phyloP scores from a whole-genome alignment of 2,329 filamentous ascomycete species.

The Chrysoporthe deuterocubensis region DNA sequence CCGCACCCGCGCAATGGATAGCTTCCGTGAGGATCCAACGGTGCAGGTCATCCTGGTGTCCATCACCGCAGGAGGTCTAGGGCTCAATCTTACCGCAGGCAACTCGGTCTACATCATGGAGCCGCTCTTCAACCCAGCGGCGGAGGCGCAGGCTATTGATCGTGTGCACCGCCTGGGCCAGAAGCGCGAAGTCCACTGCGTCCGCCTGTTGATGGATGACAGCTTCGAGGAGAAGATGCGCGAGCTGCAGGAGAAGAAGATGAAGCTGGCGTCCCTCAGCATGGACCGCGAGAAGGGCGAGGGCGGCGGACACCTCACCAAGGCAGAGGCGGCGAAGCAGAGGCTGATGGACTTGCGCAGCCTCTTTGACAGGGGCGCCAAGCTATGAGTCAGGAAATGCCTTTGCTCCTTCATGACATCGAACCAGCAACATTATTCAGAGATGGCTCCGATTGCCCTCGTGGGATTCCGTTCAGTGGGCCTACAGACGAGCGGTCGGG shows the following conservation, averaged over 20 bases:
- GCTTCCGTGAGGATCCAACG: conserved; percentile 72
- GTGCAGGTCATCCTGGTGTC: conserved; percentile 87
- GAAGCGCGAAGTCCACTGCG: conserved; percentile 83
- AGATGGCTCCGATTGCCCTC: not conserved
- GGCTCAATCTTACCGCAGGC: conserved; percentile 85
- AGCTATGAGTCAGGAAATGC: not conserved
- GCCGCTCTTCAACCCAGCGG: conserved; percentile 94
- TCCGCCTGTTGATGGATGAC: conserved; percentile 84
- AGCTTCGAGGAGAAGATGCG: conserved; percentile 97
- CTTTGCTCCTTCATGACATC: not conserved
- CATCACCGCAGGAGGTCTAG: conserved; percentile 88
- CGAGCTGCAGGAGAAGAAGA: conserved; percentile 88
- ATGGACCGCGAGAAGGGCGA: conserved; percentile 68
- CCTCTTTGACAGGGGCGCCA: conserved; percentile 54
- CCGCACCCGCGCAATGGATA: conserved; percentile 75
- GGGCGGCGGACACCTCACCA: conserved; percentile 29
- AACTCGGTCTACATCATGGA: conserved; percentile 97
- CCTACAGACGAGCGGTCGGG: not conserved
- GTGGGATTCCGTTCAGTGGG: not conserved
- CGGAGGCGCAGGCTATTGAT: conserved; percentile 92
- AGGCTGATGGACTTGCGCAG: conserved; percentile 62
- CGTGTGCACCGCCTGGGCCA: conserved; percentile 91
- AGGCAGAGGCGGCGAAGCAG: conserved; percentile 56
- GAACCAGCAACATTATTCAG: not conserved
- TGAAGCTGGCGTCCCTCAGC: conserved; percentile 83